Percentiles rank a stretch among this genome's conserved stretches.
These are phyloP conservation scores for Paraphoma sp. DNA, from an alignment of 2,329 filamentous ascomycete species.

Conservation along the genomic window DNA sequence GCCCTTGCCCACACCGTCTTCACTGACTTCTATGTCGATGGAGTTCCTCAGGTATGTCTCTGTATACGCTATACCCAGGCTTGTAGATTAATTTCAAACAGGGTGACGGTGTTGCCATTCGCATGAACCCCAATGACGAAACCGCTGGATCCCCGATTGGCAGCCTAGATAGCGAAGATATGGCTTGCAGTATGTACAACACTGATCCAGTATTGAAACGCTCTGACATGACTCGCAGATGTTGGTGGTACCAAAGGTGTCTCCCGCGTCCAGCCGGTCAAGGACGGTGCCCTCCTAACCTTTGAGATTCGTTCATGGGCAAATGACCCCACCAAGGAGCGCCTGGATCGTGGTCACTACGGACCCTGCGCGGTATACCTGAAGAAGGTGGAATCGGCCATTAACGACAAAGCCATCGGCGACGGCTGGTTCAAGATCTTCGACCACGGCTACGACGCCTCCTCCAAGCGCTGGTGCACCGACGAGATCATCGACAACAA, in stretches of 20 bases:
- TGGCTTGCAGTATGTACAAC: slow-evolving; percentile 70
- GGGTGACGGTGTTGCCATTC: slow-evolving; percentile 75
- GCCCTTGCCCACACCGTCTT: slow-evolving; percentile 46
- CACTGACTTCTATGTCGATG: slow-evolving; percentile 44
- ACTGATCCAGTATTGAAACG: too few relatives aligned
- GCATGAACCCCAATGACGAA: slow-evolving; percentile 64
- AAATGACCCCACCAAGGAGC: slow-evolving; percentile 60
- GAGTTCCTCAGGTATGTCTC: slow-evolving; percentile 35
- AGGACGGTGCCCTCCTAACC: slow-evolving; percentile 64
- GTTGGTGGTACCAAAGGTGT: slow-evolving; percentile 58
- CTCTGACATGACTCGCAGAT: slow-evolving; percentile 43
- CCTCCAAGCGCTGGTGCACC: slow-evolving; percentile 69
- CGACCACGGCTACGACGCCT: slow-evolving; percentile 69
- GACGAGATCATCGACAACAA: slow-evolving; percentile 70
- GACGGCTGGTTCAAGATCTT: slow-evolving; percentile 82
- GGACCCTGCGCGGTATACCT: slow-evolving; percentile 77
- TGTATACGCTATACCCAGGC: background rate
- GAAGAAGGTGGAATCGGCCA: slow-evolving; percentile 69
- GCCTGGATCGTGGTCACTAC: slow-evolving; percentile 67
- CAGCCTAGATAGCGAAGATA: slow-evolving; percentile 64
- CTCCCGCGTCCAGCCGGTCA: slow-evolving; percentile 54
- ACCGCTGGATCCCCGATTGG: slow-evolving; percentile 65
- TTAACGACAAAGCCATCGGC: slow-evolving; percentile 59
- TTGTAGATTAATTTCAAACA: slow-evolving; percentile 45
- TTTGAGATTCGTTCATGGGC: slow-evolving; percentile 72